phyloP scores from a whole-genome alignment of 106 monocot species.

The Apostasia ramifera region DNA sequence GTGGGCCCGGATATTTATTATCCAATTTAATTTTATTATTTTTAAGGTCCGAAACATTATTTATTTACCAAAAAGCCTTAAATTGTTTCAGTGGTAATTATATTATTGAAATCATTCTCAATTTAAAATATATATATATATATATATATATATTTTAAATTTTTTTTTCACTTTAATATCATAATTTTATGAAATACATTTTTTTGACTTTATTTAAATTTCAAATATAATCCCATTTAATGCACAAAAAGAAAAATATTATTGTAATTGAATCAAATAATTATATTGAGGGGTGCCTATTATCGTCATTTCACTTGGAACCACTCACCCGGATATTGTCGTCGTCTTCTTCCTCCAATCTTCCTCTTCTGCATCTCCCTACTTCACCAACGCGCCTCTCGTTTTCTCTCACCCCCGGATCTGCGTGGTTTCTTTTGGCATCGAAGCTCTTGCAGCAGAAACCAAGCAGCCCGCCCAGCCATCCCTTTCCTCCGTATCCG shows the following conservation, averaged over 20 bases:
- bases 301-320: background rate
- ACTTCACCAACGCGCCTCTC: background rate
- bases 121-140: background rate
- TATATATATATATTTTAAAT: no score
- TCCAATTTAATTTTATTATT: background rate
- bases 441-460: background rate
- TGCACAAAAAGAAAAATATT: no score
- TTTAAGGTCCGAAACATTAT: background rate
- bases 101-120: background rate
- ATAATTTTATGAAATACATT: background rate
- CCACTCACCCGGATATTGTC: background rate
- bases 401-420: background rate
- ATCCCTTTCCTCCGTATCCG: background rate
- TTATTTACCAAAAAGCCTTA: background rate
- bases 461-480: no score
- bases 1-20: background rate
- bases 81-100: no score
- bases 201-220: background rate
- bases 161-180: background rate
- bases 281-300: no score
- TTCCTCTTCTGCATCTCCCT: no score
- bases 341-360: background rate
- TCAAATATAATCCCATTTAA: no score
- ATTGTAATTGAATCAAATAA: no score
- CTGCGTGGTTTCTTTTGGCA: background rate